Percentiles rank a stretch among this genome's conserved stretches.
Conservation (phyloP, 495 filamentous ascomycete species). For the Aspergillus cavernicola region DNA sequence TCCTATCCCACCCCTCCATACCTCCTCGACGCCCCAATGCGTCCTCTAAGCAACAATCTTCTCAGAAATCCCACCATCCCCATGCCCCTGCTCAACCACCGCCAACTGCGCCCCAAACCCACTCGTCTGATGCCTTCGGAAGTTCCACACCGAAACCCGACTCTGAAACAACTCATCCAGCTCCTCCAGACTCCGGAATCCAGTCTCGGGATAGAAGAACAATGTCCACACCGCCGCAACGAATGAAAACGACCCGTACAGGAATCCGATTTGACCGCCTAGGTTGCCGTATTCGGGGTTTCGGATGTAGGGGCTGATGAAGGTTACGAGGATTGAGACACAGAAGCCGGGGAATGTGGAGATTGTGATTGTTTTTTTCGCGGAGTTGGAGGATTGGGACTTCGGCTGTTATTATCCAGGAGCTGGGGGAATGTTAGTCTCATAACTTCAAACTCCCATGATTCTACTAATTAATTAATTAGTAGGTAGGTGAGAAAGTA, state of each 20-base stretch:
- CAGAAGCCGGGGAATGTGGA: background rate
- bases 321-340: background rate
- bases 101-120: background rate
- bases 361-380: background rate
- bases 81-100: no score
- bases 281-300: background rate
- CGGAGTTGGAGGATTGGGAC: background rate
- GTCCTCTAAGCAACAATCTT: no score
- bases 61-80: no score
- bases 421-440: no score
- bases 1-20: no score
- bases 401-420: background rate
- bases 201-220: background rate
- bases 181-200: background rate
- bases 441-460: no score
- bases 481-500: no score
- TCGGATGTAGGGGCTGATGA: background rate
- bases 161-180: background rate
- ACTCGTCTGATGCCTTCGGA: background rate
- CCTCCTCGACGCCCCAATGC: no score
- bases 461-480: no score
- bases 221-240: background rate
- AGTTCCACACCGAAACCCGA: background rate
- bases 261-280: background rate
- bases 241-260: background rate